Percentiles rank a stretch among this genome's conserved stretches.
These are phyloP conservation scores for Eimeria maxima DNA, from an alignment of 169 alveolate genomes.

Conservation along the genomic window DNA sequence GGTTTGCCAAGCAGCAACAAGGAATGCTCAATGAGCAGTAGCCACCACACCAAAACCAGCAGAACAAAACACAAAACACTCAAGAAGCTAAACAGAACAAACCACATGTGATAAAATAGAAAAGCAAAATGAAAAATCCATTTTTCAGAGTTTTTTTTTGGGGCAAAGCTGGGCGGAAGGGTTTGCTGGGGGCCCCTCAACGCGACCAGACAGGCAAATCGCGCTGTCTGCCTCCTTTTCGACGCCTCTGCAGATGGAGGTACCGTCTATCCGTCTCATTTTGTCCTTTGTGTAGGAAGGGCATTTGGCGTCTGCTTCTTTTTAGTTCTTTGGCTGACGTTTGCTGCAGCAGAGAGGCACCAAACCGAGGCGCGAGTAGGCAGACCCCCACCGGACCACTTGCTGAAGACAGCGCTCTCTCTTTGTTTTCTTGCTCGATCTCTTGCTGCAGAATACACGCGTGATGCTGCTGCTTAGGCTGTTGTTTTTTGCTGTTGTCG, in stretches of 20 bases:
- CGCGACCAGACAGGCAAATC: neutral
- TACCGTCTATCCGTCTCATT: neutral
- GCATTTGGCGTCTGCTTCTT: neutral
- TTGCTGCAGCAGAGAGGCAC: neutral
- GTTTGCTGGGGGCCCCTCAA: neutral
- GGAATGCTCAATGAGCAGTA: neutral
- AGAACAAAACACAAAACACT: too few species aligned
- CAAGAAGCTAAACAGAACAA: too few species aligned
- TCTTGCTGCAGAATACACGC: too few species aligned
- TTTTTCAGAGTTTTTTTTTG: neutral
- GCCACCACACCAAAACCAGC: too few species aligned
- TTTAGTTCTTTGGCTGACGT: neutral
- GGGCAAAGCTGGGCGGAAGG: neutral
- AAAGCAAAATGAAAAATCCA: neutral
- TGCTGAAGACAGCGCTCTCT: too few species aligned
- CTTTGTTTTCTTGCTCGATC: too few species aligned
- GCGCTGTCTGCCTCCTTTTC: neutral
- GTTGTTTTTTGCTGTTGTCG: too few species aligned
- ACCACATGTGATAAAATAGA: too few species aligned
- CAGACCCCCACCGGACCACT: too few species aligned
- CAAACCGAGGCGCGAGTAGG: too few species aligned
- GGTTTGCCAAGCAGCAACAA: constrained; percentile 8
- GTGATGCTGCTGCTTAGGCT: too few species aligned
- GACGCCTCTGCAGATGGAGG: neutral
- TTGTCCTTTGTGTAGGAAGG: neutral